Conservation (phyloP, 768 basidiomycete genomes). For the Pholiota conissans region DNA sequence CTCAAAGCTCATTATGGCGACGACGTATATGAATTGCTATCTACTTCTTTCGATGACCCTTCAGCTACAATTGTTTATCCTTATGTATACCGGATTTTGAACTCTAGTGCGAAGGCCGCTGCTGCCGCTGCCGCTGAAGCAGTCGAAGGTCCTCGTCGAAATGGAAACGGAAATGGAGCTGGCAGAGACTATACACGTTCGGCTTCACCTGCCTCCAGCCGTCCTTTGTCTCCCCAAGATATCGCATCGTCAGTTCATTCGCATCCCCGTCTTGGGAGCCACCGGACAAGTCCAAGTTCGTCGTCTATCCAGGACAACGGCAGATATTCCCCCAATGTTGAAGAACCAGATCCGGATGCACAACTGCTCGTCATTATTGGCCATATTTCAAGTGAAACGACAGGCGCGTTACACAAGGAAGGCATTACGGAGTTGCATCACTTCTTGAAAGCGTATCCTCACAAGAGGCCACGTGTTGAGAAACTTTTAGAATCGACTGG, state of each 20-base stretch:
- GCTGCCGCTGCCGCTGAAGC: slow-evolving; percentile 14
- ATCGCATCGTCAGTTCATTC: slow-evolving; percentile 49
- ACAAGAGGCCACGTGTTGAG: slow-evolving; percentile 80
- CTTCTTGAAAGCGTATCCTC: slow-evolving; percentile 88
- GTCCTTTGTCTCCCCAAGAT: slow-evolving; percentile 72
- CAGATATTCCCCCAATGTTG: slow-evolving; percentile 50
- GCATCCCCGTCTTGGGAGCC: slow-evolving; percentile 59
- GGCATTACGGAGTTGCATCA: slow-evolving; percentile 94
- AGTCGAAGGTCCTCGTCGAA: slow-evolving; percentile 29
- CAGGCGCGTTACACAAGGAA: slow-evolving; percentile 88
- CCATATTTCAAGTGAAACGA: slow-evolving; percentile 86
- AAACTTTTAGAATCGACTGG: slow-evolving; percentile 89
- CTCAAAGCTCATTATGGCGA: slow-evolving; percentile 77
- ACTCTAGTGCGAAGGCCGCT: slow-evolving; percentile 52
- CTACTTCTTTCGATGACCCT: slow-evolving; percentile 91
- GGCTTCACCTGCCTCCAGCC: slow-evolving; percentile 61
- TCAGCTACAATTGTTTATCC: slow-evolving; percentile 97
- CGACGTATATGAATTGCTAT: slow-evolving; percentile 88
- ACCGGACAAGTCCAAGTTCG: slow-evolving; percentile 65
- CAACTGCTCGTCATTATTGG: slow-evolving; percentile 81
- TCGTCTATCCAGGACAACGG: slow-evolving; percentile 63
- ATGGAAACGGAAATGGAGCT: slow-evolving; percentile 28
- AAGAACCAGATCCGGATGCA: slow-evolving; percentile 87
- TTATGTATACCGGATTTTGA: slow-evolving; percentile 90
- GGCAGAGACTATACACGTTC: slow-evolving; percentile 43